Evolutionary conservation across 768 basidiomycete genomes (phyloP), one percentile per base, ranked within the genome.

Genomic region (Suillus tomentosus): DNA sequence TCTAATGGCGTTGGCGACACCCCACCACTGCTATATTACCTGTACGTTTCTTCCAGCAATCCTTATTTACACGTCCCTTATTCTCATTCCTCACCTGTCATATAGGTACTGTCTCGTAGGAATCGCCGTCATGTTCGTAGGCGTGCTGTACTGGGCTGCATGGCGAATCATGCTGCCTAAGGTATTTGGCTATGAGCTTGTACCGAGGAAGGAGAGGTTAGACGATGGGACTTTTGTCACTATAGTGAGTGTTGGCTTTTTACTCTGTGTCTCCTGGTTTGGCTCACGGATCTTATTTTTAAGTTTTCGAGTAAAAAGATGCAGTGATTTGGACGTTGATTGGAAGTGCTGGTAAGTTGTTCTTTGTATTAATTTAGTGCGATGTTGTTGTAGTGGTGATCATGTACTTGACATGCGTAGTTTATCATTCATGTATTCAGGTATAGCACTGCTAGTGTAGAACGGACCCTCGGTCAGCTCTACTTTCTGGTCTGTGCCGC

Each of bases 21-120:
- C 0, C 85, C 85, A 14, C 84, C 87, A 13, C 68, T 87, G 40
- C 85, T 86, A 3, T 87, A 87, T 64, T 87, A 86, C 70, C 68
- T 86, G 80, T 82, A 64, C 14, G 67, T 64, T 24, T 13, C 5
- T 58, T 7, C 5, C 11, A 22, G 1, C 3, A 22, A 19, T 3
- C 14, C 6, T 8, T 8, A 27, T 37, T 14, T 5, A 17, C 27
- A 19, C 17, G 19, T 56, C 45, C 3, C 45, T 47, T 47, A 47
- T 22, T n/a, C 45, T 45, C 8, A 47, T 13, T 13, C 34, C 11
- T 39, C 6, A 13, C 14, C 14, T 6, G 36, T 36, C 36, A 2
- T 17, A 39, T 24, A 84, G 83, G 64, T 86, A 86, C 68, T 83
- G 82, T 66, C 74, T 85, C 8, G 81, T 86, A 1, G 85, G 83